Conservation (phyloP, 2,329 filamentous ascomycete genomes). For the Colletotrichum godetiae region DNA sequence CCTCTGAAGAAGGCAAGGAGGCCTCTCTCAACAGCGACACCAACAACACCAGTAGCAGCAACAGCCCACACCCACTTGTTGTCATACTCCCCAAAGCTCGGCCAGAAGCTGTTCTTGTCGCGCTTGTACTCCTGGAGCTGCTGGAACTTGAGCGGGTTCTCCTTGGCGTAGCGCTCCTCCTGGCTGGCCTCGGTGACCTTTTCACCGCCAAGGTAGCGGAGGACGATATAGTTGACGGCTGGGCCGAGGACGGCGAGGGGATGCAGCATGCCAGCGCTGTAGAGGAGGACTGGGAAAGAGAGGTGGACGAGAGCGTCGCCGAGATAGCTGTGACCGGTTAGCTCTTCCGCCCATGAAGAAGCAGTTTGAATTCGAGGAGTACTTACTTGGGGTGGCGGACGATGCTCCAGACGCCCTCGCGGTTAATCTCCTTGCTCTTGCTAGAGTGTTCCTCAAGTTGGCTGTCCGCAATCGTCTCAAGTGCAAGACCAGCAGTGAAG, state of each 20-base stretch:
- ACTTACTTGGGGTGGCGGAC: conserved; percentile 72
- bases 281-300: conserved; percentile 68
- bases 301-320: conserved; percentile 69
- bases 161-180: conserved; percentile 61
- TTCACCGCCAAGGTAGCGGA: conserved; percentile 68
- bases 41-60: conserved; percentile 59
- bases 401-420: conserved; percentile 70
- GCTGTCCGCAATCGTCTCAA: conserved; percentile 67
- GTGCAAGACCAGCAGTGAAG: conserved; percentile 65
- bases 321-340: conserved; percentile 56
- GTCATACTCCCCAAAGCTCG: conserved; percentile 56
- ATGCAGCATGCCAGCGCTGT: conserved; percentile 64
- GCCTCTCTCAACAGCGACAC: conserved; percentile 56
- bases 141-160: conserved; percentile 61
- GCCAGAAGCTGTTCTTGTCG: conserved; percentile 72
- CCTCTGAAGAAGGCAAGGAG: conserved; percentile 17
- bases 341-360: not conserved
- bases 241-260: conserved; percentile 66
- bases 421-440: conserved; percentile 50
- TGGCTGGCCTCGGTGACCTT: conserved; percentile 64
- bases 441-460: conserved; percentile 61
- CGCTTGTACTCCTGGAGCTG: conserved; percentile 63
- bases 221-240: conserved; percentile 67
- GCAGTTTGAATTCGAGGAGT: too few species aligned
- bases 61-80: conserved; percentile 70